Evolutionary conservation across 331 rosid species (phyloP), one percentile per base, ranked within the genome.

Genomic region (Arachis monticola): DNA sequence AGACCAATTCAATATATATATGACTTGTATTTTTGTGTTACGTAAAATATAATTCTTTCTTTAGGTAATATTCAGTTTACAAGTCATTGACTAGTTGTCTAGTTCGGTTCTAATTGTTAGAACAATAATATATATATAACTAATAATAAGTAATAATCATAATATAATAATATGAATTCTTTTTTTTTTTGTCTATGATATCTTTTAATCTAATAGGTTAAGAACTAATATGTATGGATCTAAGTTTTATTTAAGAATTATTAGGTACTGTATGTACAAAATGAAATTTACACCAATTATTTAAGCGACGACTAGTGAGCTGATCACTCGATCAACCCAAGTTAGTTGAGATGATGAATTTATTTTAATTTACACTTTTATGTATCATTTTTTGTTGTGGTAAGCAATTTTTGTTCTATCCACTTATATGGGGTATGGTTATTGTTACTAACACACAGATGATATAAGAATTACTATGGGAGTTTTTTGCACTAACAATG

Each of bases 51-150:
- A 48, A 35, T 51, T 10, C 45, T 38, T 38, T 52, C 32, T 52
- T 8, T 45, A 42, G 67, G 10, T 17, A 17, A 17, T 45, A 27
- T 67, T 67, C 61, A 67, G 60, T 14, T 58, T 59, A 30, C 64
- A 48, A 72, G 82, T 61, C 69, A 72, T 72, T 79, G 74, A 79
- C 53, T 35, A 47, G 83, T 65, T 31, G 22, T 17, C 22, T 17
- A 17, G 22, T 17, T 17, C 66, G 74, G 64, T 17, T 17, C 70
- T 8, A 48, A 58, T 8, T 17, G 52, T 59, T 48, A 48, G 70
- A 72, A 44, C 61, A 56, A 32, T 7, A 63, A 35, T 32, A 32
- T 32, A 31, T 3, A n/a, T n/a, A n/a, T n/a, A 17, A 7, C 9
- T 14, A 14, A 4, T 32, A 58, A 58, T 17, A 17, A 17, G 7